Base-by-base conservation (phyloP, 768 basidiomycete genomes). In the Boletus rex-veris region DNA sequence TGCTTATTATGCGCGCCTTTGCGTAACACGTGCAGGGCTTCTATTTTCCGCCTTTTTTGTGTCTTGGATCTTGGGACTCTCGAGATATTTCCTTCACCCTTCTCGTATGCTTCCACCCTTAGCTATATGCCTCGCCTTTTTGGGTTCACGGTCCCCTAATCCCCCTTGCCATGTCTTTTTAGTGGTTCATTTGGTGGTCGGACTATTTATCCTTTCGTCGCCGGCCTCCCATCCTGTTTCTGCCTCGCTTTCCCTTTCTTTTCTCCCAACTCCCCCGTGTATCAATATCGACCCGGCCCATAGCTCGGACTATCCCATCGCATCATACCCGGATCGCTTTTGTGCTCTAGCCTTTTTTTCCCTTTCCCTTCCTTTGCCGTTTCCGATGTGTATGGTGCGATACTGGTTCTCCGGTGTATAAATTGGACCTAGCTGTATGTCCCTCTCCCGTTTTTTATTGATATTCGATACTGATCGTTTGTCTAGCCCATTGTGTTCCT, bases 31-130 rank as follows among this genome's bases (percentile, higher is more conserved):
- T 58, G 50, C 56, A 58, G 58, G 61, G 57, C 48, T 64, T 63
- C 53, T 64, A 68, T 73, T 64, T 68, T 60, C 50, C 57, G 15
- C 55, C 53, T 51, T 54, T 52, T 56, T 71, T 75, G 70, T 72
- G 28, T 75, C 68, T 75, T 74, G 76, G 70, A 71, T 77, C 67
- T 64, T 70, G 72, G 70, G 70, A 72, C 68, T 58, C 28, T 53
- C 49, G 59, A 60, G 56, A 59, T 66, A 64, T 70, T 63, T 61
- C 46, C 41, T 49, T 37, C 28, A 45, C 60, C 26, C 38, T 44
- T 33, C 56, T 36, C 50, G 18, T 42, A 58, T 64, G 60, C 56
- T 65, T 53, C 52, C 24, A 19, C 53, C 45, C 3, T 37, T 38
- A 47, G 58, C 42, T 54, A 58, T 49, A 58, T 68, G 64, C 37